Base-by-base conservation (phyloP, 306 rosid genomes). In the Lathyrus sativus region DNA sequence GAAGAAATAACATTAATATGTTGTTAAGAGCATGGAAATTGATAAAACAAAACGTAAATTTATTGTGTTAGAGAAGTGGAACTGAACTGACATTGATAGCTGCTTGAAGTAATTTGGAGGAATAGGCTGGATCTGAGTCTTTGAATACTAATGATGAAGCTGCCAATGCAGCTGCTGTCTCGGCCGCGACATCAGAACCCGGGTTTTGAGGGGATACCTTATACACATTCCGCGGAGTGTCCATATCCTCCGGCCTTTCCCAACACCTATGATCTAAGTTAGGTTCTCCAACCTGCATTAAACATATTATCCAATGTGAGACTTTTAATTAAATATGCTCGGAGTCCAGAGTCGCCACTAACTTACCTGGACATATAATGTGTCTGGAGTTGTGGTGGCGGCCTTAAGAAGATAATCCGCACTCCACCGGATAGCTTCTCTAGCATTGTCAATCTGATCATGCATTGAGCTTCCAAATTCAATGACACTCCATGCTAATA, bases 211-310 rank as follows among this genome's bases (percentile, higher is more conserved):
- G 13, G 1, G 89, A 78, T 13, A 92, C 86, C 73, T 84, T 89
- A 70, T 92, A 92, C 13, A 82, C 95, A 8, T 69, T 81, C 8
- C 98, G 84, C 0, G 92, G 89, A 0, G 98, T 89, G 78, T 89
- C 95, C 96, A 87, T 92, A 64, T 89, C 96, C 73, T 92, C 98
- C 0, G 96, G 96, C 81, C 98, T 87, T 80, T 92, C 96, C 98
- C 98, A 89, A 73, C 98, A 89, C 15, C 5, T 61, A 44, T 92
- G 98, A 66, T 92, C 98, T 79, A 68, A 53, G 66, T 86, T 89
- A 33, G 96, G 86, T 22, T 89, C 96, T 81, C 87, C 96, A 59
- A 92, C 98, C 98, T 92, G 6, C 19, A 28, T 56, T 54, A 22
- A 4, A 0, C 22, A 17, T 7, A 49, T 33, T 33, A 7, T 33